Conservation (phyloP, 2,329 filamentous ascomycete genomes). For the Aspergillus novoparasiticus region DNA sequence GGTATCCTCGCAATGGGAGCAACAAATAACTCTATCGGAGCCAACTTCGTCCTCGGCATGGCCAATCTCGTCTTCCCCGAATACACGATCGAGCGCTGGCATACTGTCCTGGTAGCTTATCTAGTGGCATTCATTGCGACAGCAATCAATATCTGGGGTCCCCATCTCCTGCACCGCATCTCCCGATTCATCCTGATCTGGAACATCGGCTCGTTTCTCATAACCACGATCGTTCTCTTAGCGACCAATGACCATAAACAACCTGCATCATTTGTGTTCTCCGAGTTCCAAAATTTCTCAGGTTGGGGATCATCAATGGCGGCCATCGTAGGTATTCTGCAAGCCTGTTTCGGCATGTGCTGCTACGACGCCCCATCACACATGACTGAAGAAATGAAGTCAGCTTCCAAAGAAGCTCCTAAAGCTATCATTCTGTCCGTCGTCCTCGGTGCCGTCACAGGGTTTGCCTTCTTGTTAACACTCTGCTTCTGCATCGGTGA, state of each 20-base stretch:
- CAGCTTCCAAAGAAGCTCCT: constrained; percentile 35
- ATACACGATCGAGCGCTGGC: constrained; percentile 59
- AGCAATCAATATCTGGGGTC: constrained; percentile 53
- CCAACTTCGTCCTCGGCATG: constrained; percentile 59
- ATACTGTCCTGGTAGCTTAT: constrained; percentile 58
- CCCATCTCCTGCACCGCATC: constrained; percentile 55
- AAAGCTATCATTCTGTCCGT: constrained; percentile 51
- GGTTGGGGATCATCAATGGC: constrained; percentile 56
- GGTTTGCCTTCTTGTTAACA: constrained; percentile 52
- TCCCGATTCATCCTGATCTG: constrained; percentile 54
- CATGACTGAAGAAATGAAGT: constrained; percentile 58
- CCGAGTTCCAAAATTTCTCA: constrained; percentile 57
- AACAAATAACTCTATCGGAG: constrained; percentile 56
- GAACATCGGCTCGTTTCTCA: constrained; percentile 57
- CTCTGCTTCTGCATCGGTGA: constrained; percentile 57
- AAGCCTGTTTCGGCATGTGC: constrained; percentile 59
- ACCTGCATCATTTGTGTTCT: constrained; percentile 57
- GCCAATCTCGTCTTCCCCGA: constrained; percentile 55
- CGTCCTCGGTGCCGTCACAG: constrained; percentile 48
- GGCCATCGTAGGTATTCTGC: constrained; percentile 57
- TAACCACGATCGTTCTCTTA: constrained; percentile 56
- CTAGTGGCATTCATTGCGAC: constrained; percentile 50
- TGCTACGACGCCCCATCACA: constrained; percentile 52
- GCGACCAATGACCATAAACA: constrained; percentile 58
- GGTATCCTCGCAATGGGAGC: constrained; percentile 57